Conservation (phyloP, 805 yeast genomes). For the Clavispora fructus region DNA sequence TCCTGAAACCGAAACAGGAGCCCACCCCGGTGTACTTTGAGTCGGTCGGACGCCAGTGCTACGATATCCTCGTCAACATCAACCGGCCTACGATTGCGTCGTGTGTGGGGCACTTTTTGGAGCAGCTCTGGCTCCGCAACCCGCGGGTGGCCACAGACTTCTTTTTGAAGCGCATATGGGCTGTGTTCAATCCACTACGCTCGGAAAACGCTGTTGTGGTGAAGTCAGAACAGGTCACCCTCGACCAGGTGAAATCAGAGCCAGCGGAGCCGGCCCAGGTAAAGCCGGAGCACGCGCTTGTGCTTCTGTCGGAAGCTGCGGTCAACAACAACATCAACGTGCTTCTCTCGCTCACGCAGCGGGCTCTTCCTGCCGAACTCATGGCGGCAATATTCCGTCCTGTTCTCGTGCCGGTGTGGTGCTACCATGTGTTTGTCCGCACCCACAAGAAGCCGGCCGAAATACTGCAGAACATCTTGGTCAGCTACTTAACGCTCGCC, state of each 20-base stretch:
- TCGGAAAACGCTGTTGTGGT: not conserved
- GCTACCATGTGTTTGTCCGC: conserved; percentile 36
- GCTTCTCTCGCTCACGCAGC: conserved; percentile 53
- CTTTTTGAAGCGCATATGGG: conserved; percentile 48
- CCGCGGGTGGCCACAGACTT: conserved; percentile 52
- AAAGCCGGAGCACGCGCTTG: conserved; percentile 11
- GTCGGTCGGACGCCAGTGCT: conserved; percentile 60
- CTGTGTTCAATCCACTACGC: conserved; percentile 32
- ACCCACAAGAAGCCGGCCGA: conserved; percentile 24
- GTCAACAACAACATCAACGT: conserved; percentile 64
- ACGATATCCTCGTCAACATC: conserved; percentile 49
- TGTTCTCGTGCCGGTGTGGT: conserved; percentile 37
- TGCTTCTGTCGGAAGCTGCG: conserved; percentile 40
- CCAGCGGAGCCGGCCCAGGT: not conserved
- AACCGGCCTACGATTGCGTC: conserved; percentile 59
- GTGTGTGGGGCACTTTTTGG: conserved; percentile 51
- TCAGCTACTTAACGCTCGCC: conserved; percentile 28
- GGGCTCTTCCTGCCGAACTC: conserved; percentile 22
- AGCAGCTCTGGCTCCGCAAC: conserved; percentile 47
- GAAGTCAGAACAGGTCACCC: too few species aligned
- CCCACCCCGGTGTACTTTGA: conserved; percentile 47
- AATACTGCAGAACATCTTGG: conserved; percentile 33
- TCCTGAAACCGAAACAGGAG: conserved; percentile 55
- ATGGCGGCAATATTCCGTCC: conserved; percentile 24
- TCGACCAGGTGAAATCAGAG: too few species aligned